Evolutionary conservation across 371 early-diverging fungal species (phyloP).

Genomic region (Nematocida parisii): DNA sequence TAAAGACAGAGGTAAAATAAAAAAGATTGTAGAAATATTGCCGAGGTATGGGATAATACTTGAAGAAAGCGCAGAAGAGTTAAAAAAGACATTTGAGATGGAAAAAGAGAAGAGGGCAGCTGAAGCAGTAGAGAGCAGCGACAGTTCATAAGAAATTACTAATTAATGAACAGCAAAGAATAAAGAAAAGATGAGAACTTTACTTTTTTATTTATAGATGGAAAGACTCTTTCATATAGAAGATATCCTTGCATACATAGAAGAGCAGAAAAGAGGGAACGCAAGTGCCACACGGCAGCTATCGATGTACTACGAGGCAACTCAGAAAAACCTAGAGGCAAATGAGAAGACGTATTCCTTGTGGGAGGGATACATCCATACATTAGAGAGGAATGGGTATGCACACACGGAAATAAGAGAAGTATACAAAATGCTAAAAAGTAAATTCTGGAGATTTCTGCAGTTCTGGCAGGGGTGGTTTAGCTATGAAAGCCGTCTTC

Average conservation of each 20-base stretch:
- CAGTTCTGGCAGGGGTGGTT: constrained; percentile 63
- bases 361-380: constrained; percentile 61
- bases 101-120: constrained; percentile 1
- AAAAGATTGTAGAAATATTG: constrained; percentile 38
- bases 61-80: constrained; percentile 19
- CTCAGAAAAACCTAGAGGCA: constrained; percentile 61
- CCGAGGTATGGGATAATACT: constrained; percentile 44
- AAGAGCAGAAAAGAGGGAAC: constrained; percentile 48
- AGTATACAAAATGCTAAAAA: constrained; percentile 65
- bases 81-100: constrained; percentile 15
- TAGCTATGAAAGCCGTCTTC: constrained; percentile 46
- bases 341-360: constrained; percentile 46
- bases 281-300: constrained; percentile 60
- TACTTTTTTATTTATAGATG: constrained; percentile 60
- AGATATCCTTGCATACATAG: constrained; percentile 55
- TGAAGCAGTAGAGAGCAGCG: neutral
- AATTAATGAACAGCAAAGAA: neutral
- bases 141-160: neutral
- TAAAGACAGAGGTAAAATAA: constrained; percentile 24
- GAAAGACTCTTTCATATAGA: constrained; percentile 58
- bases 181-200: constrained; percentile 31
- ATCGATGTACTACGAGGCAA: constrained; percentile 63
- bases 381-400: constrained; percentile 59
- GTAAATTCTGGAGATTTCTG: constrained; percentile 59
- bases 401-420: constrained; percentile 54